Percentiles rank a stretch among this genome's conserved stretches.
Conservation (phyloP, 2,329 filamentous ascomycete species). For the Simplicillium aogashimaense region DNA sequence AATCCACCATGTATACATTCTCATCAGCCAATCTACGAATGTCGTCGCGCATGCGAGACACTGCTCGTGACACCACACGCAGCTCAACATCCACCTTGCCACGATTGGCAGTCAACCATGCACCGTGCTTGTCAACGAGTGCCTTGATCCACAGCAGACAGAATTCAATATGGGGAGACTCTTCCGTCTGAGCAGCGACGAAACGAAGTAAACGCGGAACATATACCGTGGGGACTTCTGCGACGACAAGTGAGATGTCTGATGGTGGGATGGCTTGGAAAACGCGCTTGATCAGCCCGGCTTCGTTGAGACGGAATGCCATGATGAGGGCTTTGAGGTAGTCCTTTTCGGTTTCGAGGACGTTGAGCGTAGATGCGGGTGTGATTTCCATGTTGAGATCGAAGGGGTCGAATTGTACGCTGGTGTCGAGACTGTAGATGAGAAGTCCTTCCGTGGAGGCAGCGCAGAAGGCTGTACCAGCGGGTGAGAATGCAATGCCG, state of each 20-base stretch:
- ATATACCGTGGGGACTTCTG: constrained; percentile 74
- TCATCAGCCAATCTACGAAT: constrained; percentile 76
- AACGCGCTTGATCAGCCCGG: constrained; percentile 69
- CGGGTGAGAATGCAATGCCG: constrained; percentile 77
- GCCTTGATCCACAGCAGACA: constrained; percentile 89
- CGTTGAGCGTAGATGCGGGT: constrained; percentile 67
- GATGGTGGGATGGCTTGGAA: constrained; percentile 72
- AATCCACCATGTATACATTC: constrained; percentile 84
- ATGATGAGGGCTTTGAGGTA: constrained; percentile 91
- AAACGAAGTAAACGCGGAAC: constrained; percentile 77
- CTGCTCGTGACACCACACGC: constrained; percentile 69
- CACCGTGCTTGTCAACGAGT: constrained; percentile 70
- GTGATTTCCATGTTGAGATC: constrained; percentile 93
- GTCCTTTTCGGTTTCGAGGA: constrained; percentile 59
- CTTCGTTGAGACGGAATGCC: constrained; percentile 92
- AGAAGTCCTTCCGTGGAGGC: constrained; percentile 90
- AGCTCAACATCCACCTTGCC: constrained; percentile 76
- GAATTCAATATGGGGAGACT: constrained; percentile 89
- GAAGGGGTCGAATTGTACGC: constrained; percentile 85
- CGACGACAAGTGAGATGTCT: constrained; percentile 70
- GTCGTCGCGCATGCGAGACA: constrained; percentile 72
- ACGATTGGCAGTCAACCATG: constrained; percentile 73
- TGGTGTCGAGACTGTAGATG: constrained; percentile 82
- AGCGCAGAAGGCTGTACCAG: constrained; percentile 84
- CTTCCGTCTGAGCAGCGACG: constrained; percentile 77